A percentile compares a stretch with the other conserved stretches of the same genome.
These are phyloP conservation scores for Penicillium sp. DNA, from an alignment of 2,329 filamentous ascomycete species.

Conservation along the genomic window DNA sequence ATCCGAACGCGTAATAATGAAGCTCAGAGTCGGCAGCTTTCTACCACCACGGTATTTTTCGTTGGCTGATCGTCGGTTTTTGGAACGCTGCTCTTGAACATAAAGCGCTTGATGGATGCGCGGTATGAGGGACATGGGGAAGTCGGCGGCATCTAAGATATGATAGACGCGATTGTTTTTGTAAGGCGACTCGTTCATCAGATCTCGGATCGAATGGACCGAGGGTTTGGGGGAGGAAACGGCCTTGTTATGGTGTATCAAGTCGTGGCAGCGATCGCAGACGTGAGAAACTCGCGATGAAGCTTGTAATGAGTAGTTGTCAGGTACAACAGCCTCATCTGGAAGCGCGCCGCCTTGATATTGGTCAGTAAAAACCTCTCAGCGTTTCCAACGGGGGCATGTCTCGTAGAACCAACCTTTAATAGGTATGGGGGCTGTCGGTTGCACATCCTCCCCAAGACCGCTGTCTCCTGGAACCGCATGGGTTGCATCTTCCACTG, in stretches of 20 bases:
- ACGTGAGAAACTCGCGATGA: slow-evolving; percentile 41
- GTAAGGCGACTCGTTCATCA: slow-evolving; percentile 84
- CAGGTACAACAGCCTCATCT: slow-evolving; percentile 23
- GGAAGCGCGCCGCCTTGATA: slow-evolving; percentile 23
- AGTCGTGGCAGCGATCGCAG: slow-evolving; percentile 84
- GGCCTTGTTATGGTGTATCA: slow-evolving; percentile 74
- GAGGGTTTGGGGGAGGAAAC: slow-evolving; percentile 77
- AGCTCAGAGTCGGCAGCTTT: slow-evolving; percentile 78
- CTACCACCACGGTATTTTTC: slow-evolving; percentile 67
- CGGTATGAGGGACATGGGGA: slow-evolving; percentile 88
- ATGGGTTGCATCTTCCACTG: slow-evolving; percentile 20
- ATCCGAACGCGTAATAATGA: slow-evolving; percentile 88
- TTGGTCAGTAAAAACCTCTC: background rate
- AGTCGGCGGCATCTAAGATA: slow-evolving; percentile 91
- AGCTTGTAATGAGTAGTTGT: slow-evolving; percentile 20
- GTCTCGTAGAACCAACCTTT: slow-evolving; percentile 9
- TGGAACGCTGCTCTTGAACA: slow-evolving; percentile 72
- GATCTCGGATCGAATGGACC: slow-evolving; percentile 77
- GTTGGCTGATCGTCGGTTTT: slow-evolving; percentile 74
- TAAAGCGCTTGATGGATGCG: slow-evolving; percentile 70
- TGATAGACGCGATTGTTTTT: slow-evolving; percentile 95
- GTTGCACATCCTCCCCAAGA: background rate
- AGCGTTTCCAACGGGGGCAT: background rate
- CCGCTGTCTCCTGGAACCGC: slow-evolving; percentile 5
- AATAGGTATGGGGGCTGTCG: slow-evolving; percentile 15